Evolutionary conservation across 306 rosid species (phyloP).

Genomic region (Casuarina glauca): DNA sequence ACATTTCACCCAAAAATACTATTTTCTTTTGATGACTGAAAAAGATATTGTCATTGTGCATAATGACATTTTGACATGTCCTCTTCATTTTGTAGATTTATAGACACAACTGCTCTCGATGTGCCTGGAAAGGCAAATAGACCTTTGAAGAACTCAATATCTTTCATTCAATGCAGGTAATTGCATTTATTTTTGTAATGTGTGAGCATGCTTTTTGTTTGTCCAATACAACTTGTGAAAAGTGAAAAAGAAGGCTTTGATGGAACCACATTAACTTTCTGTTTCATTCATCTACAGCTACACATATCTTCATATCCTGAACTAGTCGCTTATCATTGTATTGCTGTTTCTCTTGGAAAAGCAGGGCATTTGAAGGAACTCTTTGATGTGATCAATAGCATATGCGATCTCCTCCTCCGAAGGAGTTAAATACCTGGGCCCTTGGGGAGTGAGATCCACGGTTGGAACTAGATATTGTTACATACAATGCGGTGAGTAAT

Average conservation of each 20-base stretch:
- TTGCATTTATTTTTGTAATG: constrained; percentile 4
- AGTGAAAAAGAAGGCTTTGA: constrained; percentile 19
- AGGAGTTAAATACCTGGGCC: constrained; percentile 66
- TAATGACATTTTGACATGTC: constrained; percentile 9
- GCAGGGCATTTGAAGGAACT: constrained; percentile 90
- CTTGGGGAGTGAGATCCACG: constrained; percentile 87
- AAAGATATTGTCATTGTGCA: constrained; percentile 7
- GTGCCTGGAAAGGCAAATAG: constrained; percentile 90
- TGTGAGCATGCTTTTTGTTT: constrained; percentile 4
- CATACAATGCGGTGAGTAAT: constrained; percentile 79
- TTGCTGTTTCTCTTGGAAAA: constrained; percentile 94
- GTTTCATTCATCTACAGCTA: constrained; percentile 64
- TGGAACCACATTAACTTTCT: constrained; percentile 17
- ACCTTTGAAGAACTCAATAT: constrained; percentile 89
- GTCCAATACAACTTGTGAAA: constrained; percentile 17
- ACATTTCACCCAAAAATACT: background rate
- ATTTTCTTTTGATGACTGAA: background rate
- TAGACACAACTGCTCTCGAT: constrained; percentile 82
- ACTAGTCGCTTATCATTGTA: constrained; percentile 83
- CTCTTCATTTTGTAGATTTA: constrained; percentile 45
- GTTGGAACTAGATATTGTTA: constrained; percentile 77
- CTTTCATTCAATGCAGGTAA: constrained; percentile 84
- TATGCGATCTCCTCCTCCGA: constrained; percentile 85
- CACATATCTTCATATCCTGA: constrained; percentile 89
- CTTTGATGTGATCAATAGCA: constrained; percentile 82